Conservation (phyloP, 257 asterid species). For the Solanum corneliomulleri region DNA sequence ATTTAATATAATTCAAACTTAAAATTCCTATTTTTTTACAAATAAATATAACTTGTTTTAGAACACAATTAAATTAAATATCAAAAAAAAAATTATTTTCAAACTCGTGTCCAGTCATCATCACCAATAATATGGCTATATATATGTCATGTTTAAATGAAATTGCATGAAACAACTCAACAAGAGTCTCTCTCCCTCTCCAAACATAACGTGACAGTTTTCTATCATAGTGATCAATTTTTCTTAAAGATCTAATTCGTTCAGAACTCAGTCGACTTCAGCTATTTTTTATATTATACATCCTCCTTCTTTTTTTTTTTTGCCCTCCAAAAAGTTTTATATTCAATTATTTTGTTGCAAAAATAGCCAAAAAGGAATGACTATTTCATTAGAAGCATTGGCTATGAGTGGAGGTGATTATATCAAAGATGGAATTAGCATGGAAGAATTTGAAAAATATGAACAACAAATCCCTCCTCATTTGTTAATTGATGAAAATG, state of each 20-base stretch:
- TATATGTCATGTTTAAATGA: neutral
- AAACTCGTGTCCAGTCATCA: neutral
- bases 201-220: neutral
- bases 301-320: neutral
- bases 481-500: neutral
- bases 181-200: neutral
- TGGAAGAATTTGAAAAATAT: neutral
- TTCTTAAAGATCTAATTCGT: neutral
- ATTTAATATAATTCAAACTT: neutral
- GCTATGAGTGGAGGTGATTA: slow-evolving; percentile 39
- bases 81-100: too few species aligned
- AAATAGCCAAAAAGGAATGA: neutral
- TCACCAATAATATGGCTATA: neutral
- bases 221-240: neutral
- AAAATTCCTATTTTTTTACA: neutral
- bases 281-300: neutral
- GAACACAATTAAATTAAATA: neutral
- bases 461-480: neutral
- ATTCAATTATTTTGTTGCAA: neutral
- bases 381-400: slow-evolving; percentile 32
- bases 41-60: neutral
- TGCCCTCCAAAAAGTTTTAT: neutral
- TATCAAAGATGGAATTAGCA: slow-evolving; percentile 10
- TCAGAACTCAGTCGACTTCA: neutral
- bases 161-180: neutral